Percentiles rank a stretch among this genome's conserved stretches.
Evolutionary conservation across 2,329 filamentous ascomycete species (phyloP).

Genomic region (Furcasterigmium sp.): DNA sequence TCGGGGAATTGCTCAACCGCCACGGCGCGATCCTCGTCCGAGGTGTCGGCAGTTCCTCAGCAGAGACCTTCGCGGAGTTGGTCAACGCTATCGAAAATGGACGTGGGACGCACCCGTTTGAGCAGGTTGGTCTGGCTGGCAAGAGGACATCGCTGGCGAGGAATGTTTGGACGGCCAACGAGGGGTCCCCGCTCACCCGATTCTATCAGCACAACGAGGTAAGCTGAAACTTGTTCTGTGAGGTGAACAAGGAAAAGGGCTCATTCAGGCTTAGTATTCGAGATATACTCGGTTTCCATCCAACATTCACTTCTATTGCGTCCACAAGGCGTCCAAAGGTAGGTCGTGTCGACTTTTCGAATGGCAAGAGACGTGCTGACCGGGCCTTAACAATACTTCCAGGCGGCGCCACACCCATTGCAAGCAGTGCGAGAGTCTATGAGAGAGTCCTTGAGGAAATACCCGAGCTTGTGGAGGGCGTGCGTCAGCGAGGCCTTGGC

Average conservation of each 20-base stretch:
- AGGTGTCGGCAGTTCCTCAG: slow-evolving; percentile 7
- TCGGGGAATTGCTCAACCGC: slow-evolving; percentile 6
- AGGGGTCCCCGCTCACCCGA: slow-evolving; percentile 12
- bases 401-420: slow-evolving; percentile 11
- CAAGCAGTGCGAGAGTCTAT: slow-evolving; percentile 9
- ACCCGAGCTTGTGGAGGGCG: slow-evolving; percentile 11
- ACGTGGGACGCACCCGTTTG: slow-evolving; percentile 20
- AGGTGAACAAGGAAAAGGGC: too few relatives aligned
- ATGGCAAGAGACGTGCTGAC: too few relatives aligned
- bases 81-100: slow-evolving; percentile 9
- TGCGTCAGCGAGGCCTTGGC: slow-evolving; percentile 10
- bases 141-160: slow-evolving; percentile 11
- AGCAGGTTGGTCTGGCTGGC: slow-evolving; percentile 13
- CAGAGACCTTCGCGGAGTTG: slow-evolving; percentile 13
- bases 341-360: too few relatives aligned
- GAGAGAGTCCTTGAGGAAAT: slow-evolving; percentile 10
- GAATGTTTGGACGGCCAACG: slow-evolving; percentile 15
- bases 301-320: slow-evolving; percentile 13
- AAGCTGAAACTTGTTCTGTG: too few relatives aligned
- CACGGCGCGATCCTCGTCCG: slow-evolving; percentile 11
- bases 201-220: slow-evolving; percentile 17
- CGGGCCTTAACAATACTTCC: neutral
- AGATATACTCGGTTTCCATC: slow-evolving; percentile 12
- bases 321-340: slow-evolving; percentile 9
- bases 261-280: slow-evolving; percentile 9